Evolutionary conservation across 2,329 filamentous ascomycete genomes (phyloP), one percentile per base, ranked within the genome.

Genomic region (Claviceps purpurea): DNA sequence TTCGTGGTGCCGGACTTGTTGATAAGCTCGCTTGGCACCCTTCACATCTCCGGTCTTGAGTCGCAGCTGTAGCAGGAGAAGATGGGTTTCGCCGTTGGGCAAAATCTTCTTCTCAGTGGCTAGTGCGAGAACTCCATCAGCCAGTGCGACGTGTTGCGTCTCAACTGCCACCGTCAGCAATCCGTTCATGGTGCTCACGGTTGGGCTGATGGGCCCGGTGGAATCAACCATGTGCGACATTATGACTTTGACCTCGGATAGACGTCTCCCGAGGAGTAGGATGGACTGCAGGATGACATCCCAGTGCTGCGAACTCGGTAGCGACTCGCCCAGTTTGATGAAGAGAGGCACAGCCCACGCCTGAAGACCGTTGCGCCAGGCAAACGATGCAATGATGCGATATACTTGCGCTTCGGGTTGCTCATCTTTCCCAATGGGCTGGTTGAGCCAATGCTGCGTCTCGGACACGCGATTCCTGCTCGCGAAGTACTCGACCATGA

Each of bases 261-360:
- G 78, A 1, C 81, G 80, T 62, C 84, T 86, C 20, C 83, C 85
- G 51, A 77, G 66, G 10, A 81, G 78, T 7, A 84, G 76, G 13
- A 86, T 82, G 34, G 87, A 84, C 81, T 87, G 79, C 44, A 93
- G 77, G 13, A 88, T 72, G 13, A 83, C 75, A 61, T 93, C 84
- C 81, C 86, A 89, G 22, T 76, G 76, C 37, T 73, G 66, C 56
- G 84, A 81, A 43, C 61, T 63, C 5, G 70, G 74, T 50, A 65
- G 69, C 45, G 62, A 66, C 50, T 76, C 70, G 44, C 75, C 71
- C 8, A 81, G 66, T 20, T 71, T 57, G 52, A 74, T 70, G 54
- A 89, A 81, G 11, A 85, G 69, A 1, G 70, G 64, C 50, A 77
- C 74, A 1, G 81, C 82, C 79, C 84, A 88, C 0, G 78, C 72